Percentiles rank a stretch among this genome's conserved stretches.
phyloP scores from a whole-genome alignment of 768 basidiomycete species.

The Lactarius quietus region DNA sequence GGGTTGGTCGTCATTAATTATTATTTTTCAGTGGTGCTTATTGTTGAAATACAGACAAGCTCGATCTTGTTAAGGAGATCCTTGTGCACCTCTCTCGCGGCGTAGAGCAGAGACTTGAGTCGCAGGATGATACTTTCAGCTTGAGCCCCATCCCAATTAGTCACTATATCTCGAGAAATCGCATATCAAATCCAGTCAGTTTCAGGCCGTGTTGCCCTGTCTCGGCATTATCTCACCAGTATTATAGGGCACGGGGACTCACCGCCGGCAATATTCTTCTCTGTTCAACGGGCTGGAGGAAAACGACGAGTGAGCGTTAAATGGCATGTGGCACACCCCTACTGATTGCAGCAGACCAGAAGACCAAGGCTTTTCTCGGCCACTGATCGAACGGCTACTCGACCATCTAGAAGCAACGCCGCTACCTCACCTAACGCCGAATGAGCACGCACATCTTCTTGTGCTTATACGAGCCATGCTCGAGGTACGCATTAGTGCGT shows the following conservation, averaged over 20 bases:
- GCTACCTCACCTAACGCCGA: conserved; percentile 66
- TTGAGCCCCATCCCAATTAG: conserved; percentile 58
- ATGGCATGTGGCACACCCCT: background rate
- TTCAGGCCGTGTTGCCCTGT: background rate
- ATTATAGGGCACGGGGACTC: conserved; percentile 16
- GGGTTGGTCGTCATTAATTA: conserved; percentile 51
- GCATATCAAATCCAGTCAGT: conserved; percentile 27
- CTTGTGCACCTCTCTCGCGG: conserved; percentile 60
- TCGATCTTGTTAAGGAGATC: conserved; percentile 80
- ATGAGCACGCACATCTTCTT: conserved; percentile 80
- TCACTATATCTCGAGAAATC: conserved; percentile 47
- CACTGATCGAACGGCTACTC: conserved; percentile 57
- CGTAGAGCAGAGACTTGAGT: conserved; percentile 35
- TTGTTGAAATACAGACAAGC: conserved; percentile 53
- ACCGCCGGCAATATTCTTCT: conserved; percentile 43
- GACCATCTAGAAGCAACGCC: conserved; percentile 58
- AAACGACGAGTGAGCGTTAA: conserved; percentile 43
- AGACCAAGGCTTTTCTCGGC: conserved; percentile 57
- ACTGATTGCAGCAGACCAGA: conserved; percentile 36
- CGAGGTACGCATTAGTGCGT: conserved; percentile 50
- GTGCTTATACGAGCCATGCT: conserved; percentile 84
- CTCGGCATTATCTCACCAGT: conserved; percentile 2
- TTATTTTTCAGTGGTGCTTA: background rate
- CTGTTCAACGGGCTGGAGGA: conserved; percentile 50
- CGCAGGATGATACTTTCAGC: conserved; percentile 23